These are phyloP conservation scores for Fusarium falciforme DNA, from an alignment of 2,329 filamentous ascomycete genomes.

Conservation along the genomic window DNA sequence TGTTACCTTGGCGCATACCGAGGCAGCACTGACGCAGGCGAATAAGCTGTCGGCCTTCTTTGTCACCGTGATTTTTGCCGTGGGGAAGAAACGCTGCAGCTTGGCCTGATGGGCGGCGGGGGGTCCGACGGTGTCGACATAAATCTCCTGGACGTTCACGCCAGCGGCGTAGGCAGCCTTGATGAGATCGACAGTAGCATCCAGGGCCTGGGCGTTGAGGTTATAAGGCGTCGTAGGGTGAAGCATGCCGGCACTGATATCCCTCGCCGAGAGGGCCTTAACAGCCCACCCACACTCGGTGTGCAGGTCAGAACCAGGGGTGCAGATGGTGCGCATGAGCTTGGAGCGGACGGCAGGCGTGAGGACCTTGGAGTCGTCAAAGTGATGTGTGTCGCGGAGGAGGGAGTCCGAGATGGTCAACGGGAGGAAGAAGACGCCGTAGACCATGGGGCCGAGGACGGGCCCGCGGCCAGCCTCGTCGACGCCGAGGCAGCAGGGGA, in stretches of 20 bases:
- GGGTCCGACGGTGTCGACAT: conserved; percentile 92
- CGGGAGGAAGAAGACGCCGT: conserved; percentile 81
- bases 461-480: conserved; percentile 95
- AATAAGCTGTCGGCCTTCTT: conserved; percentile 95
- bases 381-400: conserved; percentile 82
- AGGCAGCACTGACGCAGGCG: conserved; percentile 92
- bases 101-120: conserved; percentile 86
- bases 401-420: conserved; percentile 76
- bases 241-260: conserved; percentile 85
- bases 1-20: conserved; percentile 96
- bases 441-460: conserved; percentile 86
- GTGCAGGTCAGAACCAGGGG: conserved; percentile 61
- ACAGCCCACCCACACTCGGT: conserved; percentile 83
- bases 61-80: conserved; percentile 77
- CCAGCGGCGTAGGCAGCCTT: conserved; percentile 78
- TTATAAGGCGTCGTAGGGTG: conserved; percentile 77
- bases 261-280: conserved; percentile 81
- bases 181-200: conserved; percentile 88
- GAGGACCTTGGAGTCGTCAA: conserved; percentile 95
- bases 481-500: conserved; percentile 80
- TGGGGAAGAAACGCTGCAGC: conserved; percentile 86
- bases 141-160: conserved; percentile 89
- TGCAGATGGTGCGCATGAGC: conserved; percentile 79
- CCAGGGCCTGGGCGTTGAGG: conserved; percentile 94
- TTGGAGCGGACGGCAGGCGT: conserved; percentile 81